phyloP scores from a whole-genome alignment of 345 rosid species.

The Clausena lansium region DNA sequence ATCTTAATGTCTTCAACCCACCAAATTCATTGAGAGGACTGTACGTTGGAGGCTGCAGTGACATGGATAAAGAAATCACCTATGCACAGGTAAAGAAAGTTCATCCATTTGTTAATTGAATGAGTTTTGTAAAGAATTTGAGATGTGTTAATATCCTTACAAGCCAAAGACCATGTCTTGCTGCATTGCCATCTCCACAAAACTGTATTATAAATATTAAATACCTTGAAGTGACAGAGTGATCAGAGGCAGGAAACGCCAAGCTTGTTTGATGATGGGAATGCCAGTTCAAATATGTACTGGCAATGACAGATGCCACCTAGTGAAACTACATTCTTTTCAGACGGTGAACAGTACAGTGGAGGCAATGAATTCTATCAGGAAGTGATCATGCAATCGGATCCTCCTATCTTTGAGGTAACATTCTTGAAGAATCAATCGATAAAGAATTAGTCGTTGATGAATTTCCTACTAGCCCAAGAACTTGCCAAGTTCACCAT shows the following conservation, averaged over 20 bases:
- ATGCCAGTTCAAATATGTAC: neutral
- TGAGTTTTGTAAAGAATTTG: neutral
- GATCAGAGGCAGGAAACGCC: neutral
- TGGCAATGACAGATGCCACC: neutral
- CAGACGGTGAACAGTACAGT: no score
- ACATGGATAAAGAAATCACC: constrained; percentile 2
- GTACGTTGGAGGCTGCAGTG: constrained; percentile 14
- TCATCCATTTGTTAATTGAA: neutral
- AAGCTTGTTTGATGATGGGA: neutral
- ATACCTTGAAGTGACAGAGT: constrained; percentile 4
- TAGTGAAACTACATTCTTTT: neutral
- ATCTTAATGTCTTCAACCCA: constrained; percentile 11
- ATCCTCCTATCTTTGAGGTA: neutral
- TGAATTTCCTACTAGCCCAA: neutral
- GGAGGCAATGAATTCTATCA: no score
- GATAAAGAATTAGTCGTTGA: neutral
- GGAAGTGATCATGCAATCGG: no score
- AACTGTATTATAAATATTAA: neutral
- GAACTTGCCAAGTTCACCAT: neutral
- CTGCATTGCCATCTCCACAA: neutral
- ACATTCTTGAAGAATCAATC: neutral
- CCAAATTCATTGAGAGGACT: constrained; percentile 10
- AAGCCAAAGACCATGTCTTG: constrained; percentile 9
- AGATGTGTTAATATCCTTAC: neutral
- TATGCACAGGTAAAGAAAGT: constrained; percentile 16